Evolutionary conservation across 83 land plant species (phyloP).

Genomic region (Diphasiastrum complanatum): DNA sequence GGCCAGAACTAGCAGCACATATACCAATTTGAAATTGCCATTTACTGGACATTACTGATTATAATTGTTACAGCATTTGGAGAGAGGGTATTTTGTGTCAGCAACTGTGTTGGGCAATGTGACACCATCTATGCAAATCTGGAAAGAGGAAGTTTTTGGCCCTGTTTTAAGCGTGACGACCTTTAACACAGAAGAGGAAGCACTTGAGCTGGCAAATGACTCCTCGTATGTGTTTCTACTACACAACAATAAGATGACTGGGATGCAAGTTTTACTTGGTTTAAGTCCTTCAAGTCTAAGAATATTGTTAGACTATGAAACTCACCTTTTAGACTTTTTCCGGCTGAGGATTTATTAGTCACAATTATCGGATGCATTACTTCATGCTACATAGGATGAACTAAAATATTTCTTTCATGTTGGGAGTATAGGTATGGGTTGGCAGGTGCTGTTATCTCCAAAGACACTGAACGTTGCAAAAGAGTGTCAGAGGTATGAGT

Average conservation of each 20-base stretch:
- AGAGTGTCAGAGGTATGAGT: conserved; percentile 74
- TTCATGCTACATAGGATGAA: no score
- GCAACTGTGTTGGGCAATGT: conserved; percentile 78
- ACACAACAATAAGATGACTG: neutral
- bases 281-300: no score
- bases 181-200: conserved; percentile 88
- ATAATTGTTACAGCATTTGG: conserved; percentile 54
- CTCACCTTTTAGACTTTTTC: no score
- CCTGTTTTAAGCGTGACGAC: conserved; percentile 84
- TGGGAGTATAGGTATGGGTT: conserved; percentile 99
- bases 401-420: no score
- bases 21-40: neutral
- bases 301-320: no score
- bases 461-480: conserved; percentile 73
- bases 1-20: neutral
- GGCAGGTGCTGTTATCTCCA: conserved; percentile 90
- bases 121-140: conserved; percentile 75
- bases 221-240: conserved; percentile 51
- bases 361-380: no score
- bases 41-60: neutral
- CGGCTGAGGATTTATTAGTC: no score
- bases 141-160: conserved; percentile 99
- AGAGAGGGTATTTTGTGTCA: conserved; percentile 73
- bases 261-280: neutral
- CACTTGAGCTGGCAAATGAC: conserved; percentile 86